These are phyloP conservation scores for Cladosporium phlei DNA, from an alignment of 2,329 filamentous ascomycete genomes.

Conservation along the genomic window DNA sequence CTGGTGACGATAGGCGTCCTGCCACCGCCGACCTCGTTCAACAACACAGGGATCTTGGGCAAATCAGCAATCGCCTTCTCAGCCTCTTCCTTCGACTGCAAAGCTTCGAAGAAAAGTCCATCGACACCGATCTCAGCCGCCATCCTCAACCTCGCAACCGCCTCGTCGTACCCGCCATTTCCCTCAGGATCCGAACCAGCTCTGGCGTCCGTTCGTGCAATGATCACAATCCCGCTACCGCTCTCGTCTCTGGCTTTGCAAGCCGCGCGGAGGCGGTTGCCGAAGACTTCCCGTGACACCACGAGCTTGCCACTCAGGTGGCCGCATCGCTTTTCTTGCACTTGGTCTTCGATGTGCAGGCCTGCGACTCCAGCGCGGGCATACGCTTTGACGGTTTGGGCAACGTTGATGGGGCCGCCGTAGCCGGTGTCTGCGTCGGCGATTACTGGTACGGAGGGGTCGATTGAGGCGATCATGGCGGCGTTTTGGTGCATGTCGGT, in stretches of 20 bases:
- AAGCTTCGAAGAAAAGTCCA: constrained; percentile 55
- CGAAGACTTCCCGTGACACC: constrained; percentile 46
- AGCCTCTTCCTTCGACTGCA: constrained; percentile 47
- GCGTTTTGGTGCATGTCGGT: constrained; percentile 61
- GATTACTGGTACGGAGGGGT: constrained; percentile 54
- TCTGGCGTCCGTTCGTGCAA: constrained; percentile 58
- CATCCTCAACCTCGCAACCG: constrained; percentile 44
- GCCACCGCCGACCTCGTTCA: constrained; percentile 54
- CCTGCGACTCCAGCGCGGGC: constrained; percentile 52
- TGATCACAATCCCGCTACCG: constrained; percentile 56
- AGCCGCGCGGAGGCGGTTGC: constrained; percentile 53
- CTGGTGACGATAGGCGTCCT: constrained; percentile 49
- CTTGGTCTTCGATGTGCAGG: constrained; percentile 59
- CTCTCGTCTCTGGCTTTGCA: constrained; percentile 43
- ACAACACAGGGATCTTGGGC: constrained; percentile 46
- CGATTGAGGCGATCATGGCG: constrained; percentile 59
- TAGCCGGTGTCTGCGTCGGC: constrained; percentile 59
- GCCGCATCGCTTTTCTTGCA: constrained; percentile 59
- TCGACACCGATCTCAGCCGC: constrained; percentile 54
- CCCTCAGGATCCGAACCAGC: constrained; percentile 30
- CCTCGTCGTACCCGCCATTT: constrained; percentile 51
- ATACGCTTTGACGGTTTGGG: constrained; percentile 24
- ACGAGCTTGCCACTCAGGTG: constrained; percentile 58
- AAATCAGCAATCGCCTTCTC: constrained; percentile 44
- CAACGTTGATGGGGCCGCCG: constrained; percentile 38